Base-by-base conservation (phyloP, 345 rosid genomes). In the Eucalyptus dawsonii region DNA sequence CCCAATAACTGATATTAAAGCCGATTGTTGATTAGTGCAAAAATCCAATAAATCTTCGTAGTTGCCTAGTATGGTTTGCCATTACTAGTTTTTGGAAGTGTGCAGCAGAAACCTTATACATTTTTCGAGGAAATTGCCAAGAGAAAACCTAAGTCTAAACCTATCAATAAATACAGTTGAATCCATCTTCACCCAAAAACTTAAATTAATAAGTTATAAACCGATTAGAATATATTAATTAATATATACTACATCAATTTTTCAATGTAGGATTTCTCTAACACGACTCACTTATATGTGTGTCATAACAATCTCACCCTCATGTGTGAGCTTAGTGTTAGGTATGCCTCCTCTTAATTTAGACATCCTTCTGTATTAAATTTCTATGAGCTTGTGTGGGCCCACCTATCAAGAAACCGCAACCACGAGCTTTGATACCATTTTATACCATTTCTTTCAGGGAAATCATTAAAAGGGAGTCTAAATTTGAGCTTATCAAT, bases 21-120 rank as follows among this genome's bases (percentile, higher is more conserved):
- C 8, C 1, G 3, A 29, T 62, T 13, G 0, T 60, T 60, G 12
- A 31, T 69, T 34, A 21, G 12, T 34, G 42, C 16, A 69, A 10
- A 40, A 69, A 17, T 69, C 44, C 6, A 9, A 16, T 17, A 2
- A 1, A 69, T 9, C 22, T 69, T 69, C 12, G 4, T 21, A 16
- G 11, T 9, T 69, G 80, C 4, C 0, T 0, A 34, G 80, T 69
- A 31, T 34, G 6, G 2, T 69, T 69, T 34, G 19, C 80, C 80
- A 31, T 69, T 53, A 53, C 5, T 19, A 1, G 4, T 53, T 53
- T 53, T 19, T 19, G 58, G 58, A 53, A 53, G 5, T 0, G 3
- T 53, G 58, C 0, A 21, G 0, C 0, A 53, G 0, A 53, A 53
- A 53, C 2, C 0, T 53, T 0, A 21, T 21, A 21, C 25, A 0